Conservation (phyloP, 2,329 filamentous ascomycete species). For the Clonostachys byssicola region DNA sequence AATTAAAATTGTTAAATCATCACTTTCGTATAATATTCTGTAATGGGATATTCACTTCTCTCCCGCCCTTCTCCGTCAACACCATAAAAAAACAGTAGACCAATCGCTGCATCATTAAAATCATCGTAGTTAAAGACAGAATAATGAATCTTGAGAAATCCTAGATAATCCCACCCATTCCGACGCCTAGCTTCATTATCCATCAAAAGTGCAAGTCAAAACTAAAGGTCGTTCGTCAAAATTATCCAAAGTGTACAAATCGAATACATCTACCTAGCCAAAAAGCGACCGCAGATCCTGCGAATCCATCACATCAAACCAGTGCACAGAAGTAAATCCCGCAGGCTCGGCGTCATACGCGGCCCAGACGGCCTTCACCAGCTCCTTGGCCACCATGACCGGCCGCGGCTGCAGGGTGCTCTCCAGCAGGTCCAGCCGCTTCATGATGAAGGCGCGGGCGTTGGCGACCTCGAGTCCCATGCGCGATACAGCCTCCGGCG, state of each 20-base stretch:
- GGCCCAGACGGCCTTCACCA: constrained; percentile 33
- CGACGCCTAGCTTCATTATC: not conserved
- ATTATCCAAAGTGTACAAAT: constrained; percentile 4
- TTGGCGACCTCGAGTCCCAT: constrained; percentile 27
- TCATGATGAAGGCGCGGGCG: constrained; percentile 31
- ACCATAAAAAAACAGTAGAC: not conserved
- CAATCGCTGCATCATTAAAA: not conserved
- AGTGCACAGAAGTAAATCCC: constrained; percentile 26
- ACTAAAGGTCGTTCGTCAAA: not conserved
- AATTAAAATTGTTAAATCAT: constrained; percentile 2
- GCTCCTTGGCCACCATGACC: constrained; percentile 31
- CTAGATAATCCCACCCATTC: too few relatives aligned
- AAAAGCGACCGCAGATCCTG: constrained; percentile 24
- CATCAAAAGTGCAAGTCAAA: not conserved
- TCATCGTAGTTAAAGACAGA: not conserved
- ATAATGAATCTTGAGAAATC: not conserved
- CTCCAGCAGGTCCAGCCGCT: constrained; percentile 29
- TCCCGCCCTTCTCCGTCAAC: not conserved
- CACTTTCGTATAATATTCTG: too few relatives aligned
- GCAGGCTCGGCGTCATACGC: constrained; percentile 29
- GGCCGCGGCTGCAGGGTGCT: constrained; percentile 32
- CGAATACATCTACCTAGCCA: constrained; percentile 11
- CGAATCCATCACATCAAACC: constrained; percentile 36
- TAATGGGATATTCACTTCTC: too few relatives aligned
- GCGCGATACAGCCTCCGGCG: not conserved